These are phyloP conservation scores for Saccharomycopsis oosterbeekiorum DNA, from an alignment of 805 yeast species.

Conservation along the genomic window DNA sequence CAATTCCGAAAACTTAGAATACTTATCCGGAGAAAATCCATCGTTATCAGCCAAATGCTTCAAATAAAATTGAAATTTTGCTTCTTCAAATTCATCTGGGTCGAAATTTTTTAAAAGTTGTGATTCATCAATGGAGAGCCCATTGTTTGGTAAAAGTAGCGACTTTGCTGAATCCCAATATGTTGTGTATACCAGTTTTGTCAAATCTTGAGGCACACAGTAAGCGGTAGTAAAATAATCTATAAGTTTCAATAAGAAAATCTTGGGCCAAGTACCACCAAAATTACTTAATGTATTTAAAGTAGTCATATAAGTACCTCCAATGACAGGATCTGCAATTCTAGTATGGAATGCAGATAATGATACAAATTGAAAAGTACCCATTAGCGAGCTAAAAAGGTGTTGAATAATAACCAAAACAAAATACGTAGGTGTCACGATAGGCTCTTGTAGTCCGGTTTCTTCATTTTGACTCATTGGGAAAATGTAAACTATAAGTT, in stretches of 20 bases:
- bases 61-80: slow-evolving; percentile 1
- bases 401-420: slow-evolving; percentile 72
- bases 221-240: slow-evolving; percentile 63
- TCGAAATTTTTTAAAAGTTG: neutral
- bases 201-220: slow-evolving; percentile 31
- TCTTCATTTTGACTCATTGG: slow-evolving; percentile 37
- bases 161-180: neutral
- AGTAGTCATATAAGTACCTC: slow-evolving; percentile 97
- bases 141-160: neutral
- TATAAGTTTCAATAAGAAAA: slow-evolving; percentile 69
- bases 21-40: neutral
- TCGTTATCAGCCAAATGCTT: neutral
- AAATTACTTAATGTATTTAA: slow-evolving; percentile 83
- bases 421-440: slow-evolving; percentile 47
- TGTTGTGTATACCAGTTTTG: neutral
- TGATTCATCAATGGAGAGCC: neutral
- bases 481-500: slow-evolving; percentile 57
- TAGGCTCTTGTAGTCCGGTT: slow-evolving; percentile 24
- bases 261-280: slow-evolving; percentile 97
- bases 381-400: slow-evolving; percentile 79
- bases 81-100: slow-evolving; percentile 1
- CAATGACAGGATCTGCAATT: slow-evolving; percentile 90
- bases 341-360: slow-evolving; percentile 91
- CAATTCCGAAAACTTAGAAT: slow-evolving; percentile 1
- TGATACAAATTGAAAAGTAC: slow-evolving; percentile 90